Evolutionary conservation across 345 rosid species (phyloP).

Genomic region (Hevea brasiliensis): DNA sequence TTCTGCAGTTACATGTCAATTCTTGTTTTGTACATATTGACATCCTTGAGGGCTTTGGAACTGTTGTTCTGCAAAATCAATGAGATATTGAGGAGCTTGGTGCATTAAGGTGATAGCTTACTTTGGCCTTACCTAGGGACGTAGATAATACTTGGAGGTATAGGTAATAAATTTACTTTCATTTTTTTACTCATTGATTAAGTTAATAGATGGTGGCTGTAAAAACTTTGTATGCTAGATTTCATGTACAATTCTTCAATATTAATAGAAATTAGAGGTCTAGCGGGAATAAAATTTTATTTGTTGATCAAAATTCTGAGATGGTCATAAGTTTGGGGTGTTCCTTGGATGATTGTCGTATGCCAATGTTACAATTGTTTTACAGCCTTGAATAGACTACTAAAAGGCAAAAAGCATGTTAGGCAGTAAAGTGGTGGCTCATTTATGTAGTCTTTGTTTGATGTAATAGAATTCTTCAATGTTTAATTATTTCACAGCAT

Average conservation of each 20-base stretch:
- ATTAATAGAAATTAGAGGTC: slow-evolving; percentile 25
- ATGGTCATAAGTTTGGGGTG: background rate
- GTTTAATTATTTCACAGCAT: background rate
- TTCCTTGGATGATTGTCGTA: slow-evolving; percentile 6
- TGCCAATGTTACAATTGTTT: slow-evolving; percentile 14
- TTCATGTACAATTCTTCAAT: slow-evolving; percentile 27
- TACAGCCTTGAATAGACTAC: slow-evolving; percentile 13
- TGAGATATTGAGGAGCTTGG: too few species aligned
- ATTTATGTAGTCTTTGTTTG: slow-evolving; percentile 5
- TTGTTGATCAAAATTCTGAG: slow-evolving; percentile 3
- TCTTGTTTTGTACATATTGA: slow-evolving; percentile 32
- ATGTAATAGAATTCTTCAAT: slow-evolving; percentile 10
- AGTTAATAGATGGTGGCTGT: slow-evolving; percentile 23
- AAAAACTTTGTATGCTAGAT: slow-evolving; percentile 28
- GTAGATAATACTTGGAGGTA: slow-evolving; percentile 44
- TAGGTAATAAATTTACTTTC: slow-evolving; percentile 33
- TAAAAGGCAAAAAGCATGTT: slow-evolving; percentile 7
- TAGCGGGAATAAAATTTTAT: slow-evolving; percentile 26
- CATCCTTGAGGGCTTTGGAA: slow-evolving; percentile 15
- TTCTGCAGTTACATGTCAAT: slow-evolving; percentile 7
- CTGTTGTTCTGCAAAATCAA: too few species aligned
- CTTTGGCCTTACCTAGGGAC: too few species aligned
- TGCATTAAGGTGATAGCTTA: too few species aligned
- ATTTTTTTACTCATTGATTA: slow-evolving; percentile 29
- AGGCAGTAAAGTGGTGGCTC: slow-evolving; percentile 27